Conservation (phyloP, 495 filamentous ascomycete genomes). For the Penicillium daleae region DNA sequence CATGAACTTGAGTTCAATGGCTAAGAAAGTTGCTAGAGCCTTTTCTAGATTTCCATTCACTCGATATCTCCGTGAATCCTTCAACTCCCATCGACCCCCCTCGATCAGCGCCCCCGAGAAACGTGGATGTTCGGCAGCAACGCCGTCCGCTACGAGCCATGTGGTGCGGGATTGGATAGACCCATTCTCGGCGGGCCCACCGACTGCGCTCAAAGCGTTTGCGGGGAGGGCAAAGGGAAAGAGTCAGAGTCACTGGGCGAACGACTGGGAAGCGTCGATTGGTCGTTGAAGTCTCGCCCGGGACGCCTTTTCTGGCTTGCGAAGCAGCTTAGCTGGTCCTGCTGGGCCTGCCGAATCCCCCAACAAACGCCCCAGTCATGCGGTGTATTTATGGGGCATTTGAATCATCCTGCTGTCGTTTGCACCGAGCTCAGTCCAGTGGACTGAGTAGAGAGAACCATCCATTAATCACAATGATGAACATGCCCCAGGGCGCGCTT, state of each 20-base stretch:
- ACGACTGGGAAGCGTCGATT: background rate
- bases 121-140: background rate
- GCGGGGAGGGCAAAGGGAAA: background rate
- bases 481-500: background rate
- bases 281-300: background rate
- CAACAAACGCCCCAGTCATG: background rate
- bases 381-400: background rate
- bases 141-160: background rate
- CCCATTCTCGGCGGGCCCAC: constrained; percentile 1
- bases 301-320: background rate
- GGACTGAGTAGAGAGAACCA: too few species aligned
- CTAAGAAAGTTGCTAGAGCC: too few species aligned
- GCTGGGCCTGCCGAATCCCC: background rate
- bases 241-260: background rate
- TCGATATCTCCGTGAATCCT: background rate
- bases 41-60: background rate
- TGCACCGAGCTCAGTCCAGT: too few species aligned
- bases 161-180: constrained; percentile 3
- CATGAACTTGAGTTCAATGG: too few species aligned
- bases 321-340: too few species aligned
- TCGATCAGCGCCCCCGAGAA: background rate
- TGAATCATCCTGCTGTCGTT: background rate
- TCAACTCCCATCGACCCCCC: background rate
- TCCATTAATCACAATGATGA: too few species aligned
- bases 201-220: background rate